Evolutionary conservation across 2,329 filamentous ascomycete species (phyloP).

Genomic region (Cercospora brassicicola): DNA sequence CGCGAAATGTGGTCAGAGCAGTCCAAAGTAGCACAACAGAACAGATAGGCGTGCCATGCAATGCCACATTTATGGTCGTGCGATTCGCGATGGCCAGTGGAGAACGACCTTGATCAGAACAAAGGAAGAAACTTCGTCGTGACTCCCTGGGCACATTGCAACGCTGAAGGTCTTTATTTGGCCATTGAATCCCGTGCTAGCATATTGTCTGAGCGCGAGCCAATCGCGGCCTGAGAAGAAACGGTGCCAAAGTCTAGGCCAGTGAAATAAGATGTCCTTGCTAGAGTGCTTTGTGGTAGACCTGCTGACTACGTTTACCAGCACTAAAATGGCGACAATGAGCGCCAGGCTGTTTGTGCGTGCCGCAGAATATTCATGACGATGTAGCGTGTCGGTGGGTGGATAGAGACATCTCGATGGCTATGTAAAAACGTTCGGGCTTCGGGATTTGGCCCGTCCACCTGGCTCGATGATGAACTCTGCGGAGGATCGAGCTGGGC

Average conservation of each 20-base stretch:
- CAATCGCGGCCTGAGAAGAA: background rate
- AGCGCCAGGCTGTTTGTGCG: background rate
- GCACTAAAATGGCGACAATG: background rate
- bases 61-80: background rate
- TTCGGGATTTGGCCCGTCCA: background rate
- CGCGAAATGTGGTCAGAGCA: background rate
- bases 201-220: background rate
- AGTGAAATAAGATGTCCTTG: background rate
- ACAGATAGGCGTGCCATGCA: background rate
- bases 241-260: background rate
- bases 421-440: background rate
- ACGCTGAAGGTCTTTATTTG: background rate
- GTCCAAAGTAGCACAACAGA: background rate
- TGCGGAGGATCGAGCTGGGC: background rate
- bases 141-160: background rate
- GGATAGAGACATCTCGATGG: background rate
- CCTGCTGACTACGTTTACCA: background rate
- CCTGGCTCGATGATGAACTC: background rate
- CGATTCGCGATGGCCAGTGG: background rate
- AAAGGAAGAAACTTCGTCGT: background rate
- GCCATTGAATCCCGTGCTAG: background rate
- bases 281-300: background rate
- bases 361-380: background rate
- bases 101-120: background rate
- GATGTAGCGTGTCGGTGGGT: background rate